Evolutionary conservation across 2,329 filamentous ascomycete species (phyloP), one percentile per base, ranked within the genome.

Genomic region (Exserohilum rostratum): DNA sequence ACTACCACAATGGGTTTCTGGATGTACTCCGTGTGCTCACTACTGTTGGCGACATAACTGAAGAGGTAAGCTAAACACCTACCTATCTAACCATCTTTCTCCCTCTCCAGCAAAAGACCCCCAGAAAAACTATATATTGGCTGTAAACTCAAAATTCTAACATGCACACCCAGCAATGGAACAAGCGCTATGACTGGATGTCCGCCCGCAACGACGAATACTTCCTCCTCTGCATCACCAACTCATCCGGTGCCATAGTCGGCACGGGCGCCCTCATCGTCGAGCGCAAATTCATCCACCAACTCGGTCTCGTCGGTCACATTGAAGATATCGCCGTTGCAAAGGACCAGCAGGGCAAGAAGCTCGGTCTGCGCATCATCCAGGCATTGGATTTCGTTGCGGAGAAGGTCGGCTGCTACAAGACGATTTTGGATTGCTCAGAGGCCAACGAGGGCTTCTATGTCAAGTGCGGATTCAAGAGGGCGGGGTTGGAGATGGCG

Each of bases 371-470:
- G 71, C 85, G 91, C 64, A 89, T 98, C 64, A 98, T 98, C 69
- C 91, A 98, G 79, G 92, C 93, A 6, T 83, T 99, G 71, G 93
- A 98, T 77, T 89, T 84, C 73, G 87, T 98, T 56, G 92, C 93
- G 50, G 87, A 91, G 73, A 85, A 91, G 73, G 88, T 95, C 53
- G 95, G 93, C 50, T 98, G 93, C 79, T 98, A 98, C 79, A 98
- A 91, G 88, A 92, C 87, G 62, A 98, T 99, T 66, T 85, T 98
- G 62, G 93, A 98, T 77, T 99, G 95, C 81, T 96, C 90, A 64
- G 93, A 97, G 77, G 86, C 89, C 67, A 99, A 98, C 75, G 92
- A 96, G 77, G 93, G 93, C 18, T 98, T 99, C 81, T 99, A 99
- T 76, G 84, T 96, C 76, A 98, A 98, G 83, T 98, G 95, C 78